Evolutionary conservation across 257 asterid genomes (phyloP).

Genomic region (Solanum medicagineum): DNA sequence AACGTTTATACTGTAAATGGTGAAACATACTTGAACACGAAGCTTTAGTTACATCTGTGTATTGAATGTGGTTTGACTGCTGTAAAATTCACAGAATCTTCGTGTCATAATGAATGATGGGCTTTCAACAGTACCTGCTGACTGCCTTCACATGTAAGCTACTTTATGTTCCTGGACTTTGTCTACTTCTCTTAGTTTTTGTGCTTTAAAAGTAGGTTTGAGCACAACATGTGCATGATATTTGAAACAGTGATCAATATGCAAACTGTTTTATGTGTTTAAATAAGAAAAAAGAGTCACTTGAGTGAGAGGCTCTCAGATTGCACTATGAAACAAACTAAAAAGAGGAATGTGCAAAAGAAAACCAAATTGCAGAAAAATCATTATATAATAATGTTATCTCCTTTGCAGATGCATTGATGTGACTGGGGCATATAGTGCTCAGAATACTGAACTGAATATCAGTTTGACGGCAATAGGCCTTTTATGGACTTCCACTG

Average conservation of each 20-base stretch:
- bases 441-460: constrained; percentile 83
- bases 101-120: constrained; percentile 99
- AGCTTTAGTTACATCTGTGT: not conserved
- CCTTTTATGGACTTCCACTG: constrained; percentile 90
- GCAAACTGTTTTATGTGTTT: not conserved
- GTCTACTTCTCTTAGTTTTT: not conserved
- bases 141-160: constrained; percentile 84
- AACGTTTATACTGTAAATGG: not conserved
- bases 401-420: constrained; percentile 73
- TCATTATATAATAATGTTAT: not conserved
- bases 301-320: not conserved
- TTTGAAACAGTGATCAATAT: not conserved
- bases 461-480: constrained; percentile 97
- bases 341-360: not conserved
- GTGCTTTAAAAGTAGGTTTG: not conserved
- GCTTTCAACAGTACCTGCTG: constrained; percentile 76
- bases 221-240: not conserved
- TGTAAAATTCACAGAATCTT: constrained; percentile 46
- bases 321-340: not conserved
- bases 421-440: constrained; percentile 91
- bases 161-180: constrained; percentile 1
- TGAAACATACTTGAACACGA: not conserved
- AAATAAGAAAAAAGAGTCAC: not conserved
- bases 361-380: not conserved
- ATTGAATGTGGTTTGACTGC: constrained; percentile 16